A percentile compares a stretch with the other conserved stretches of the same genome.
Conservation (phyloP, 2,329 filamentous ascomycete species). For the Ascochyta viciae-villosae region DNA sequence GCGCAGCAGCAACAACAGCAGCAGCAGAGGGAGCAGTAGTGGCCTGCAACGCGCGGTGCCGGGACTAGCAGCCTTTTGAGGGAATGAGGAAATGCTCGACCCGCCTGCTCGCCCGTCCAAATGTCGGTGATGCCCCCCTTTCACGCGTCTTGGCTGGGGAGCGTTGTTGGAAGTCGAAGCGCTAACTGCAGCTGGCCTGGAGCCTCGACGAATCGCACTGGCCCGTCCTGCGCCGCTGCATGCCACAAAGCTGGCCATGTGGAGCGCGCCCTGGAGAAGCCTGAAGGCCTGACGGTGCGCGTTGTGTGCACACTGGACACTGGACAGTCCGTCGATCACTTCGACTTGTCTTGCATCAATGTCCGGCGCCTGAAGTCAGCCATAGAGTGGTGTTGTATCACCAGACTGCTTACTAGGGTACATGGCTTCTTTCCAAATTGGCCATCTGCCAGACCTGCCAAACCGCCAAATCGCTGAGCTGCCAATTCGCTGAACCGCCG, state of each 20-base stretch:
- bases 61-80: constrained; percentile 17
- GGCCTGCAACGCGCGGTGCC: constrained; percentile 11
- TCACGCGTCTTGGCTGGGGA: constrained; percentile 31
- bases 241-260: constrained; percentile 14
- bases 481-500: background rate
- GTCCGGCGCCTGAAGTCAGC: too few relatives aligned
- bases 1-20: background rate
- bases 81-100: constrained; percentile 1
- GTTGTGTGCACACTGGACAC: background rate
- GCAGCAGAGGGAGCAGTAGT: constrained; percentile 1
- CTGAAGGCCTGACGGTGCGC: background rate
- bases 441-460: background rate
- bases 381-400: too few relatives aligned
- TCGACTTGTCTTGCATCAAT: background rate
- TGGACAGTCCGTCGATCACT: background rate
- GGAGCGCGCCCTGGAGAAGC: constrained; percentile 10
- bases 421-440: background rate
- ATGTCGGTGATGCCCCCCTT: constrained; percentile 35
- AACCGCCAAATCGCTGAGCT: background rate
- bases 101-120: constrained; percentile 16
- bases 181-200: constrained; percentile 29
- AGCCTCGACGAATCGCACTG: constrained; percentile 17
- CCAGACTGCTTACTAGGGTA: too few relatives aligned
- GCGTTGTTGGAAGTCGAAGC: constrained; percentile 25
- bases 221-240: constrained; percentile 17